Evolutionary conservation across 306 rosid genomes (phyloP).

Genomic region (Leucaena leucocephala): DNA sequence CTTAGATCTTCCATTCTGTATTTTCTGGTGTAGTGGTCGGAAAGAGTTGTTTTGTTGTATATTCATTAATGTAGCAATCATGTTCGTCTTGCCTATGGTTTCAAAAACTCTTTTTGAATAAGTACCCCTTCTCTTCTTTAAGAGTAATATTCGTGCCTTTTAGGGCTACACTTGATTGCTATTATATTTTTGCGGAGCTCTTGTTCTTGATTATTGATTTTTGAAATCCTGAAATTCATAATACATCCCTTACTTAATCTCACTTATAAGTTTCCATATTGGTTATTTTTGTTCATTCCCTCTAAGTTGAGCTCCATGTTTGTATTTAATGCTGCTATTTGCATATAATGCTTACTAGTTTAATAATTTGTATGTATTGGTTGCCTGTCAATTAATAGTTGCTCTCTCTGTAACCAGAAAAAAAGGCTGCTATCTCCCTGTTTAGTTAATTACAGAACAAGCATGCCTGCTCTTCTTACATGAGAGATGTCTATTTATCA

Average conservation of each 20-base stretch:
- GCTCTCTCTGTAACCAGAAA: not conserved
- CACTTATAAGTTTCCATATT: not conserved
- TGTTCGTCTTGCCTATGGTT: not conserved
- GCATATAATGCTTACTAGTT: not conserved
- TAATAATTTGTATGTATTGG: not conserved
- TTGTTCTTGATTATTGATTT: not conserved
- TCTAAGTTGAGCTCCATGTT: not conserved
- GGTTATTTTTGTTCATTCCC: not conserved
- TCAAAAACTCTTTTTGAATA: slow-evolving; percentile 7
- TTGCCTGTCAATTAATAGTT: not conserved
- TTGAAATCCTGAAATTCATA: not conserved
- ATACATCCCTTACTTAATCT: not conserved
- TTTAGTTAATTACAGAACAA: not conserved
- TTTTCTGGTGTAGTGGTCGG: not conserved
- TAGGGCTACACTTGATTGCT: not conserved
- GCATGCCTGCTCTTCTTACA: not conserved
- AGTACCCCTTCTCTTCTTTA: not conserved
- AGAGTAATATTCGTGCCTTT: not conserved
- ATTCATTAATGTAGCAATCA: not conserved
- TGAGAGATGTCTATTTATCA: not conserved
- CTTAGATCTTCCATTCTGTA: not conserved
- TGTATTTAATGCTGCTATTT: not conserved
- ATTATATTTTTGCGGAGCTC: not conserved
- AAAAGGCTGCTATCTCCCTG: not conserved
- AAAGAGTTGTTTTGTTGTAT: not conserved